These are phyloP conservation scores for Calonectria hawksworthii DNA, from an alignment of 2,329 filamentous ascomycete species.

Conservation along the genomic window DNA sequence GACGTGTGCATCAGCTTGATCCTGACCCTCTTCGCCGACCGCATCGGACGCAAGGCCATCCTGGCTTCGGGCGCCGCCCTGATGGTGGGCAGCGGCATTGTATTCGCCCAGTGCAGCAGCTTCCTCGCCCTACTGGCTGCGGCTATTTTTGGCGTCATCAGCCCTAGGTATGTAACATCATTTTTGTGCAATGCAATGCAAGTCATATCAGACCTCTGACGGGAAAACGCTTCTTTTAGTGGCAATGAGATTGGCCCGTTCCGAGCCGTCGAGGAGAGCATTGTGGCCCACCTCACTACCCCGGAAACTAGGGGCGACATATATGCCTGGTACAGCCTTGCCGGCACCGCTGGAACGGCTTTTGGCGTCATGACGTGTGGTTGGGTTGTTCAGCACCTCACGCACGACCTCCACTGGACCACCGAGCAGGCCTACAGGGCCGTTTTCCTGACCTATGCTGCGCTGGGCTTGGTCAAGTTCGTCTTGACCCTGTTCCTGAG, in stretches of 20 bases:
- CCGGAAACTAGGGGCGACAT: constrained; percentile 64
- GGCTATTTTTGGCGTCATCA: constrained; percentile 73
- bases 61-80: constrained; percentile 67
- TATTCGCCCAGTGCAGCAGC: constrained; percentile 65
- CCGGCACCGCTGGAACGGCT: constrained; percentile 72
- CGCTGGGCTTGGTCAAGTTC: constrained; percentile 70
- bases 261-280: constrained; percentile 72
- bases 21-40: constrained; percentile 71
- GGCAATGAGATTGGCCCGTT: constrained; percentile 77
- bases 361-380: constrained; percentile 72
- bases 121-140: constrained; percentile 72
- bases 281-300: constrained; percentile 68
- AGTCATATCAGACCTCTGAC: neutral
- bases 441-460: constrained; percentile 60
- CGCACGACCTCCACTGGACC: constrained; percentile 58
- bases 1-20: constrained; percentile 72
- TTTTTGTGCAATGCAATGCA: neutral
- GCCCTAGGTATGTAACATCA: constrained; percentile 58
- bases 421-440: constrained; percentile 64
- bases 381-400: constrained; percentile 68
- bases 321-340: constrained; percentile 73
- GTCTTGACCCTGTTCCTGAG: constrained; percentile 65
- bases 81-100: constrained; percentile 68
- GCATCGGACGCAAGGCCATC: constrained; percentile 66
- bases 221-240: constrained; percentile 47